These are phyloP conservation scores for Lactarius hatsudake DNA, from an alignment of 768 basidiomycete genomes.

Conservation along the genomic window DNA sequence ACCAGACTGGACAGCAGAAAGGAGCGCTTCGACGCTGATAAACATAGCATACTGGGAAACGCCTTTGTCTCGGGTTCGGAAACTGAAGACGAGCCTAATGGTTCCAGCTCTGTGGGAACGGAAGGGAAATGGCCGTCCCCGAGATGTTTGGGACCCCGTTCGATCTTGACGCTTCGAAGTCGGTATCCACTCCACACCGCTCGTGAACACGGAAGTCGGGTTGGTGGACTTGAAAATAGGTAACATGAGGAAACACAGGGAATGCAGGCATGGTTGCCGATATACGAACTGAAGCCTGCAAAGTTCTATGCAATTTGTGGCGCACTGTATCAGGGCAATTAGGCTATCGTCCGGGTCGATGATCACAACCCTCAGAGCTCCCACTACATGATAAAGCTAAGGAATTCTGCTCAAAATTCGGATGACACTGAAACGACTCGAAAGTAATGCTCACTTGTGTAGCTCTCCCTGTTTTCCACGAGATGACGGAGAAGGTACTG, in stretches of 20 bases:
- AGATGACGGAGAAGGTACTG: conserved; percentile 9
- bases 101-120: conserved; percentile 12
- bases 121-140: conserved; percentile 13
- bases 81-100: neutral
- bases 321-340: conserved; percentile 6
- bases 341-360: conserved; percentile 7
- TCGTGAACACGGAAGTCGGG: neutral
- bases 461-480: conserved; percentile 14
- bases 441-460: neutral
- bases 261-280: neutral
- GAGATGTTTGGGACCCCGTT: neutral
- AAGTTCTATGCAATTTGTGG: conserved; percentile 5
- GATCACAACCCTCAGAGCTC: conserved; percentile 1
- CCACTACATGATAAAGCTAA: neutral
- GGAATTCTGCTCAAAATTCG: neutral
- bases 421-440: neutral
- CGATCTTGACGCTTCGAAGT: neutral
- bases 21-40: conserved; percentile 5
- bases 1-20: neutral
- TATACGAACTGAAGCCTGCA: conserved; percentile 10
- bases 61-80: neutral
- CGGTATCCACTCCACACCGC: conserved; percentile 11
- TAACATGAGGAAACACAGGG: conserved; percentile 8
- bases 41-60: neutral
- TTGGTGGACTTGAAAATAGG: neutral